phyloP scores from a whole-genome alignment of 495 filamentous ascomycete species.

The Oidiodendron maius region DNA sequence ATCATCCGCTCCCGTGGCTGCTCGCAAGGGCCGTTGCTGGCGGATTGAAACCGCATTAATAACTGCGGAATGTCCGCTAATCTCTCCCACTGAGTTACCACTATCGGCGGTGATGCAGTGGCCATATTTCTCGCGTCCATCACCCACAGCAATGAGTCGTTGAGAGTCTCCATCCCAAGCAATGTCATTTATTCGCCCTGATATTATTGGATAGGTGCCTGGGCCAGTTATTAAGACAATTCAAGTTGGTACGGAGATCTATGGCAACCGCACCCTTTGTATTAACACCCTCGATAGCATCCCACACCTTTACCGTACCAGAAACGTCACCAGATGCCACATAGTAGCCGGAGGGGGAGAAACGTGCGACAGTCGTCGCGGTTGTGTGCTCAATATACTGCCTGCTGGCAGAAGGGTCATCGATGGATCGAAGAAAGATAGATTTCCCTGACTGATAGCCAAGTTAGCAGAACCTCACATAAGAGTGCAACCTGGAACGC shows the following conservation, averaged over 20 bases:
- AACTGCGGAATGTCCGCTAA: slow-evolving; percentile 80
- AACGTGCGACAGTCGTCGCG: slow-evolving; percentile 84
- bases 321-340: slow-evolving; percentile 88
- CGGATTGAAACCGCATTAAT: slow-evolving; percentile 90
- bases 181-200: slow-evolving; percentile 89
- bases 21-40: slow-evolving; percentile 81
- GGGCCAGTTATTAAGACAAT: slow-evolving; percentile 24
- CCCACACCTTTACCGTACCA: slow-evolving; percentile 86
- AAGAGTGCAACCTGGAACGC: slow-evolving; percentile 17
- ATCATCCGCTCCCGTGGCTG: slow-evolving; percentile 88
- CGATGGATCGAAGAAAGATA: slow-evolving; percentile 88
- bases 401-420: slow-evolving; percentile 71
- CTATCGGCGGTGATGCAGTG: slow-evolving; percentile 94
- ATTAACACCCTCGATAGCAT: slow-evolving; percentile 58
- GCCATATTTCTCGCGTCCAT: slow-evolving; percentile 89
- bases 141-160: slow-evolving; percentile 90
- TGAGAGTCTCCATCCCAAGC: slow-evolving; percentile 98
- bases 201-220: slow-evolving; percentile 82
- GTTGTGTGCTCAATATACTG: slow-evolving; percentile 90
- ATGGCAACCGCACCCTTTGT: slow-evolving; percentile 47
- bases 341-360: slow-evolving; percentile 92
- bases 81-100: slow-evolving; percentile 92
- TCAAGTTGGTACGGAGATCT: slow-evolving; percentile 20
- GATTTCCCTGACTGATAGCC: slow-evolving; percentile 82
- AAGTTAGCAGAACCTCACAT: slow-evolving; percentile 6